Evolutionary conservation across 805 yeast species (phyloP).

Genomic region (Teunomyces barrocoloradensis): DNA sequence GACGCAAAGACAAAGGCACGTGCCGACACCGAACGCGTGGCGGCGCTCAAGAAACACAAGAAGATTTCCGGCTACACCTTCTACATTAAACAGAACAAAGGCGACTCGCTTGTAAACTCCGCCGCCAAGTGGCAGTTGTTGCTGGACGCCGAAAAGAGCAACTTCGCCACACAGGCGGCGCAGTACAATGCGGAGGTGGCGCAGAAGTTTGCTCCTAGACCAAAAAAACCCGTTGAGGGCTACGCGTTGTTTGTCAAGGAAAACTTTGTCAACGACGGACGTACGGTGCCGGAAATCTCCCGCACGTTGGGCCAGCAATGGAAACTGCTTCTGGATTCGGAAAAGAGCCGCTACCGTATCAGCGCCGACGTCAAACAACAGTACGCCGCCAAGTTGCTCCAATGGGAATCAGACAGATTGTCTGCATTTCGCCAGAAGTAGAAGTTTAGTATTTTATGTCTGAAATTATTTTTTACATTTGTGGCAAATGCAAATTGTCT

Average conservation of each 20-base stretch:
- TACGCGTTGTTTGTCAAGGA: conserved; percentile 31
- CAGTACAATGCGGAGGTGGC: conserved; percentile 23
- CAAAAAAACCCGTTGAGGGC: conserved; percentile 29
- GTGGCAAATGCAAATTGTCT: neutral
- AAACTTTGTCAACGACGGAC: conserved; percentile 22
- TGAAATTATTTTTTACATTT: too few relatives aligned
- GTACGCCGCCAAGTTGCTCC: conserved; percentile 19
- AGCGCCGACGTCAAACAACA: conserved; percentile 17
- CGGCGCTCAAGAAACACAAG: conserved; percentile 25
- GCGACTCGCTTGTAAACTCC: conserved; percentile 15
- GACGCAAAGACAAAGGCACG: conserved; percentile 16
- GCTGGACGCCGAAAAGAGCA: conserved; percentile 27
- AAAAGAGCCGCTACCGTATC: conserved; percentile 25
- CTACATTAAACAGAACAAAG: conserved; percentile 22
- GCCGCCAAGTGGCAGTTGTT: conserved; percentile 26
- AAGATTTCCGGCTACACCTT: conserved; percentile 21
- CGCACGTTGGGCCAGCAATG: conserved; percentile 29
- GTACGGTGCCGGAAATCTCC: conserved; percentile 21
- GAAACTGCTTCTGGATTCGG: conserved; percentile 26
- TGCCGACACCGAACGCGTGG: conserved; percentile 12
- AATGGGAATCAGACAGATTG: conserved; percentile 30
- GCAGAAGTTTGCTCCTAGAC: conserved; percentile 29
- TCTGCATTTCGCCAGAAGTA: too few relatives aligned
- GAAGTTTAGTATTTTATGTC: too few relatives aligned
- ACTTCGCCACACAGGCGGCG: conserved; percentile 23